Percentiles rank a stretch among this genome's conserved stretches.
phyloP scores from a whole-genome alignment of 2,329 filamentous ascomycete genomes.

The Colletotrichum echinochloae region DNA sequence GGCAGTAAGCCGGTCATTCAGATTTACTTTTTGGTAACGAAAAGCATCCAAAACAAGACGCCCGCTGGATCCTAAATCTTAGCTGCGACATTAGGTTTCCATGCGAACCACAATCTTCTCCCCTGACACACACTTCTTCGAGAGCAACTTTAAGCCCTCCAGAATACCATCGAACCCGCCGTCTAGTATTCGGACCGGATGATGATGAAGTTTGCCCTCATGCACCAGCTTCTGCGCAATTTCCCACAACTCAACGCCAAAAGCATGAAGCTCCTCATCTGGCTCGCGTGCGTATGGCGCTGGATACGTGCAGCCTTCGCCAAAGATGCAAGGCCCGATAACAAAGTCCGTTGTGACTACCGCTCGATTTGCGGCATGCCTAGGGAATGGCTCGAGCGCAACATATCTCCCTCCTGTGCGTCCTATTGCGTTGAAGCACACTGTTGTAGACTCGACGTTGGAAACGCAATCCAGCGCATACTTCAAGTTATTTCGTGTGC shows the following conservation, averaged over 20 bases:
- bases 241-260: neutral
- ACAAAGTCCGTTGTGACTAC: slow-evolving; percentile 46
- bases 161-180: neutral
- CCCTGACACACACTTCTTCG: neutral
- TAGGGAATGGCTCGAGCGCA: slow-evolving; percentile 11
- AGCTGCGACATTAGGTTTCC: neutral
- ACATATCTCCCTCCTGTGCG: slow-evolving; percentile 45
- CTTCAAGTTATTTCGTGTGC: slow-evolving; percentile 43
- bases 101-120: slow-evolving; percentile 11
- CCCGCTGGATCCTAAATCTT: neutral
- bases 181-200: slow-evolving; percentile 25
- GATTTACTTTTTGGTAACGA: too few species aligned
- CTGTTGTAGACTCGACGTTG: slow-evolving; percentile 43
- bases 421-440: slow-evolving; percentile 45
- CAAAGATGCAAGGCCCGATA: slow-evolving; percentile 46
- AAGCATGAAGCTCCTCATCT: neutral
- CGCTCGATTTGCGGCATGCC: slow-evolving; percentile 8
- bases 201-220: slow-evolving; percentile 35
- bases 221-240: slow-evolving; percentile 34
- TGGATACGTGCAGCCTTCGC: slow-evolving; percentile 42
- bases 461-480: slow-evolving; percentile 54
- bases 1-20: neutral
- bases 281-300: slow-evolving; percentile 41
- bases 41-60: neutral
- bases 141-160: neutral